These are phyloP conservation scores for Euphorbia lathyris DNA, from an alignment of 345 rosid species.

Conservation along the genomic window DNA sequence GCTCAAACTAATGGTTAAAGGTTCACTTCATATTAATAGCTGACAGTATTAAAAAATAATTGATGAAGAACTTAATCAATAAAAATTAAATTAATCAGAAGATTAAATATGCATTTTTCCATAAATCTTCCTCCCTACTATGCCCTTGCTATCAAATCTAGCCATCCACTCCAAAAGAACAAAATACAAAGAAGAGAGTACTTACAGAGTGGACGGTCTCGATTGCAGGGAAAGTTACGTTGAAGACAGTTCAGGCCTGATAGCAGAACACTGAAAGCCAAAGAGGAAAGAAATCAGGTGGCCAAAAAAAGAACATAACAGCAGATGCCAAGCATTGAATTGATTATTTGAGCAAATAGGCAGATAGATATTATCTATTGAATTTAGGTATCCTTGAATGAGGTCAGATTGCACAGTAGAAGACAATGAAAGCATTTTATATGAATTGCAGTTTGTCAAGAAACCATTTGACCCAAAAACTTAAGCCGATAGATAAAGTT, in stretches of 20 bases:
- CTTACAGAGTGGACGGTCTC: conserved; percentile 60
- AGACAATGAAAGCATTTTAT: too few relatives aligned
- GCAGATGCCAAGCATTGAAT: background rate
- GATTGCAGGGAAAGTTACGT: conserved; percentile 53
- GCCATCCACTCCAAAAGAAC: background rate
- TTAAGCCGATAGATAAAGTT: too few relatives aligned
- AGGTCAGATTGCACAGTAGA: background rate
- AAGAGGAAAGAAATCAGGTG: conserved; percentile 9
- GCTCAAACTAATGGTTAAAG: too few relatives aligned
- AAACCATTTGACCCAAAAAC: too few relatives aligned
- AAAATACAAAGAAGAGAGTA: background rate
- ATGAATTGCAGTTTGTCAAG: too few relatives aligned
- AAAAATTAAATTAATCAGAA: too few relatives aligned
- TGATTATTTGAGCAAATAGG: background rate
- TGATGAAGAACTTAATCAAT: too few relatives aligned
- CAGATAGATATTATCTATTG: background rate
- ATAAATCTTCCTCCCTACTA: too few relatives aligned
- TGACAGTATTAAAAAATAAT: too few relatives aligned
- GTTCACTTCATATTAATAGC: too few relatives aligned
- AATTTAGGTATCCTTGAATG: background rate
- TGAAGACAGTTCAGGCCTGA: conserved; percentile 71
- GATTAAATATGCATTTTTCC: too few relatives aligned
- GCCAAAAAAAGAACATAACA: background rate
- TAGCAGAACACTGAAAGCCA: conserved; percentile 33
- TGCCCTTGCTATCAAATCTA: too few relatives aligned